Evolutionary conservation across 164 flowering plant genomes (phyloP).

Genomic region (Dillenia turbinata): DNA sequence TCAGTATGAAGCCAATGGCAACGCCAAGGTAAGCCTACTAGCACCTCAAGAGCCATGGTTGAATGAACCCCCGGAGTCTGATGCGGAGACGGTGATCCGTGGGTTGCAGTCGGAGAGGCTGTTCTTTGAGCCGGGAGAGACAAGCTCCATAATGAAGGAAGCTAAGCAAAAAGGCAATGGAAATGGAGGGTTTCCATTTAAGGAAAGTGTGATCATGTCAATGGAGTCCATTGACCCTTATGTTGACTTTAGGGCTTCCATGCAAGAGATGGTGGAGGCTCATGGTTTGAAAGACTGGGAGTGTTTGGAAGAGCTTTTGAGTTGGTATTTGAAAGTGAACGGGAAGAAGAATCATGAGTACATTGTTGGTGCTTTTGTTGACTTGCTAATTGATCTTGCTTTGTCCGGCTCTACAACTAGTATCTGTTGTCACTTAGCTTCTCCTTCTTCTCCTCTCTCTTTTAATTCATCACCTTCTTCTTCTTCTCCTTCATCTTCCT

Average conservation of each 20-base stretch:
- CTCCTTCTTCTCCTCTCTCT: slow-evolving; percentile 12
- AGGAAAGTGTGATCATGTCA: slow-evolving; percentile 51
- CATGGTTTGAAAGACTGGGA: slow-evolving; percentile 68
- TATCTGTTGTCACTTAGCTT: not conserved
- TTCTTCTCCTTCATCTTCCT: slow-evolving; percentile 18
- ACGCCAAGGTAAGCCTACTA: not conserved
- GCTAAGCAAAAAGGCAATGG: slow-evolving; percentile 6
- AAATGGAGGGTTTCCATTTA: slow-evolving; percentile 20
- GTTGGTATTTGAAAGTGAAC: slow-evolving; percentile 69
- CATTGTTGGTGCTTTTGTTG: slow-evolving; percentile 76
- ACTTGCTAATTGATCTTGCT: slow-evolving; percentile 49
- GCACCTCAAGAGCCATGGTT: slow-evolving; percentile 31
- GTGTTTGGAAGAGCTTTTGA: slow-evolving; percentile 56
- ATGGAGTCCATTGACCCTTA: slow-evolving; percentile 75
- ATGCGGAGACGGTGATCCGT: slow-evolving; percentile 39
- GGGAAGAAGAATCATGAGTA: slow-evolving; percentile 56
- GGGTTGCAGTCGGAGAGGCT: slow-evolving; percentile 61
- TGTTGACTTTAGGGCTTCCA: slow-evolving; percentile 64
- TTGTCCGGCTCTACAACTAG: slow-evolving; percentile 11
- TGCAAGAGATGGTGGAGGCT: slow-evolving; percentile 90
- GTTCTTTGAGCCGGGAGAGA: slow-evolving; percentile 58
- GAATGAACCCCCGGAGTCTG: slow-evolving; percentile 33
- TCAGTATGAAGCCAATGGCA: slow-evolving; percentile 15
- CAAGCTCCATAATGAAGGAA: slow-evolving; percentile 54
- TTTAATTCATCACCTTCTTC: not conserved